A percentile compares a stretch with the other conserved stretches of the same genome.
Conservation (phyloP, 768 basidiomycete species). For the Tylopilus sp. region DNA sequence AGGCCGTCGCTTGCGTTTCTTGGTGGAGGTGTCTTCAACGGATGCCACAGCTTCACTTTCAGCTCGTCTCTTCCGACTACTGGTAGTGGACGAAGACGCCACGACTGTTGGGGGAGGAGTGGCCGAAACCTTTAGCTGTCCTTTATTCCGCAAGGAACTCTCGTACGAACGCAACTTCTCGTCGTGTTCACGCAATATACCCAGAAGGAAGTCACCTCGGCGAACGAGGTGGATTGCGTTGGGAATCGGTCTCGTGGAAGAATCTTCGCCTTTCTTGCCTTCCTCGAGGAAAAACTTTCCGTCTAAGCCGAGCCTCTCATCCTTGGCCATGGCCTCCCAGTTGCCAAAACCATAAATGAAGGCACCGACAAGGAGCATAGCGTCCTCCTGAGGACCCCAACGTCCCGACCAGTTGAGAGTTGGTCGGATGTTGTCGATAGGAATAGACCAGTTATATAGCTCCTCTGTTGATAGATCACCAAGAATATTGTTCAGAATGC, state of each 20-base stretch:
- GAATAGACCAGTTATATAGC: constrained; percentile 79
- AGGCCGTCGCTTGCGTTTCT: constrained; percentile 87
- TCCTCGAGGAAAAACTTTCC: constrained; percentile 99
- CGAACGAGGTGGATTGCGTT: constrained; percentile 98
- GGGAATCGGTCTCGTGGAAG: constrained; percentile 83
- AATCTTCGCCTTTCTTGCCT: constrained; percentile 90
- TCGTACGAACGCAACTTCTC: constrained; percentile 90
- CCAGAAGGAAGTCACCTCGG: constrained; percentile 89
- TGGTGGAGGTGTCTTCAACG: constrained; percentile 62
- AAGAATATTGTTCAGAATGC: constrained; percentile 81
- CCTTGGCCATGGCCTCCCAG: constrained; percentile 95
- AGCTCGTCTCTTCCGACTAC: constrained; percentile 68
- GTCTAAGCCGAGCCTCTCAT: constrained; percentile 73
- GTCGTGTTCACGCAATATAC: constrained; percentile 81
- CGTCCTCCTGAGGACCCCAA: constrained; percentile 90
- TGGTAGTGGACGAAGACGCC: constrained; percentile 60
- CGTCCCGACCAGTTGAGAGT: constrained; percentile 96
- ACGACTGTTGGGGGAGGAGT: constrained; percentile 73
- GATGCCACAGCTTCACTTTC: constrained; percentile 85
- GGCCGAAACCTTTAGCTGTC: constrained; percentile 64
- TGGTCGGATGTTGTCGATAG: constrained; percentile 89
- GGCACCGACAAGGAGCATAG: constrained; percentile 92
- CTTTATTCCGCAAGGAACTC: constrained; percentile 69
- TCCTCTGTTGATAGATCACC: constrained; percentile 58
- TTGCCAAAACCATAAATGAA: constrained; percentile 92